Evolutionary conservation across 176 grass and related monocot genomes (phyloP).

Genomic region (sorghum (Sorghum bicolor)): DNA sequence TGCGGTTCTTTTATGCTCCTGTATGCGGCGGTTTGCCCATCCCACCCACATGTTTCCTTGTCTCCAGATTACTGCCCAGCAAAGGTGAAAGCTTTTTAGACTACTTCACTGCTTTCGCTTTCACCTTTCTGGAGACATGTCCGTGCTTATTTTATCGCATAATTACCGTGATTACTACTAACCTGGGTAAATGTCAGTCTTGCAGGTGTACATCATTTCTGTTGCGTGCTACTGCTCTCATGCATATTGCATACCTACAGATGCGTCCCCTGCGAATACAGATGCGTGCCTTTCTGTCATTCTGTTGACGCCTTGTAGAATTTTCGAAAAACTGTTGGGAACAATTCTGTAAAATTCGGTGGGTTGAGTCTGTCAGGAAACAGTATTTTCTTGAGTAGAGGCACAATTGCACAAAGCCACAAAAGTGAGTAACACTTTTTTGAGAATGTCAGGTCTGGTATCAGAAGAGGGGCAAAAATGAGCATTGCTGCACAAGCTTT

Average conservation of each 20-base stretch:
- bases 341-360: background rate
- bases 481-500: background rate
- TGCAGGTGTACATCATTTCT: conserved; percentile 14
- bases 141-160: background rate
- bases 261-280: background rate
- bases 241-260: background rate
- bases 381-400: background rate
- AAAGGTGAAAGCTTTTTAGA: conserved; percentile 7
- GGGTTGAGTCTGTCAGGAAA: background rate
- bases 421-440: no score
- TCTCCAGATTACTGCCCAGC: conserved; percentile 1
- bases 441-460: background rate
- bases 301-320: background rate
- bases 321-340: background rate
- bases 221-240: background rate
- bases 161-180: background rate
- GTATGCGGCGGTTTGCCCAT: conserved; percentile 31
- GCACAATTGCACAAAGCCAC: background rate
- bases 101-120: conserved; percentile 20
- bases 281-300: background rate
- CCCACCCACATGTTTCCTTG: background rate
- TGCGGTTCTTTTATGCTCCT: conserved; percentile 25
- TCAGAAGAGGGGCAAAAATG: background rate
- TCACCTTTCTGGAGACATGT: conserved; percentile 19
- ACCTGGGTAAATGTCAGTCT: background rate